These are phyloP conservation scores for Fusarium secorum DNA, from an alignment of 2,329 filamentous ascomycete species.

Conservation along the genomic window DNA sequence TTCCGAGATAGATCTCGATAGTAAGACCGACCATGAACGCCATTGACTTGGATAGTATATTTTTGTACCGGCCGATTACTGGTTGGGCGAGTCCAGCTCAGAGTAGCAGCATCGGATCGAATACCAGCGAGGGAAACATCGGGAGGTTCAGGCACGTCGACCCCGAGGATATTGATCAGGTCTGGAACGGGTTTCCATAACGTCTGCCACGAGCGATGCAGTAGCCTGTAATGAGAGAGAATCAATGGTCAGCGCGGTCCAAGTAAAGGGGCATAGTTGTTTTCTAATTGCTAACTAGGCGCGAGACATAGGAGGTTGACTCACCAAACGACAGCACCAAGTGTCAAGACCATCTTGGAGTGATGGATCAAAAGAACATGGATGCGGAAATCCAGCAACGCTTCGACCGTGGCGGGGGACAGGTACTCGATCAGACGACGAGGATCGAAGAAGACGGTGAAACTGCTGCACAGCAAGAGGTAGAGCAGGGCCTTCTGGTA, in stretches of 20 bases:
- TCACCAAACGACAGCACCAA: constrained; percentile 63
- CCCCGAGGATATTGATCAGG: constrained; percentile 87
- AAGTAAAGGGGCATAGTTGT: background rate
- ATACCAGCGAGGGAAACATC: constrained; percentile 92
- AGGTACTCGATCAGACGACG: constrained; percentile 43
- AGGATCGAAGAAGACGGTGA: constrained; percentile 47
- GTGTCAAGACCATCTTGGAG: constrained; percentile 63
- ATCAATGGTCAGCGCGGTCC: constrained; percentile 19
- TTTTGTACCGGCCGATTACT: constrained; percentile 75
- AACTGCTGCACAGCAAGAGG: constrained; percentile 44
- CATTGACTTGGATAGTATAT: constrained; percentile 93
- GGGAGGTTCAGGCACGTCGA: constrained; percentile 91
- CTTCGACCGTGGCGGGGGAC: constrained; percentile 42
- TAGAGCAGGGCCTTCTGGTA: constrained; percentile 46
- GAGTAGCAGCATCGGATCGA: constrained; percentile 82
- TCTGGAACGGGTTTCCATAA: constrained; percentile 90
- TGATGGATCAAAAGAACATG: constrained; percentile 58
- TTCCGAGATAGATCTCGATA: background rate
- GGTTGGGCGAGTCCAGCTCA: constrained; percentile 86
- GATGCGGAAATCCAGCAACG: constrained; percentile 53
- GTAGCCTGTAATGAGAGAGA: constrained; percentile 65
- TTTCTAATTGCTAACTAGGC: background rate
- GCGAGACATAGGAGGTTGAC: constrained; percentile 37
- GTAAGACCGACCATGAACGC: constrained; percentile 75
- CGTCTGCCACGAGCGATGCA: constrained; percentile 86